Evolutionary conservation across 768 basidiomycete genomes (phyloP).

Genomic region (Suillus occidentalis): DNA sequence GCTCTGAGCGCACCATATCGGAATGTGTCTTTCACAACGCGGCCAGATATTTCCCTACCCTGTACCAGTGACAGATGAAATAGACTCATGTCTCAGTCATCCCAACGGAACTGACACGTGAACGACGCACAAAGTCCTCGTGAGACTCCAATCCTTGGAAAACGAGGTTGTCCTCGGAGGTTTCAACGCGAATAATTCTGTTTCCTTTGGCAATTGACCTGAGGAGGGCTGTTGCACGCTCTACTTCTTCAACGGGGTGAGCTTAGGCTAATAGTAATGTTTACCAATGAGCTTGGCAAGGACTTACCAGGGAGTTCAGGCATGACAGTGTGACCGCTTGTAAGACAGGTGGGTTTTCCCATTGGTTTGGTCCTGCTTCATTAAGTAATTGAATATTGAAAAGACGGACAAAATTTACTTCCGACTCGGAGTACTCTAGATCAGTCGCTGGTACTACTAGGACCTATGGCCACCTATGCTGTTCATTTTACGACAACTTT

Average conservation of each 20-base stretch:
- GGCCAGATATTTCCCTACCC: constrained; percentile 53
- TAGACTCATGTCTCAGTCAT: constrained; percentile 7
- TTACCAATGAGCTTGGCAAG: too few relatives aligned
- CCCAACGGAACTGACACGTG: background rate
- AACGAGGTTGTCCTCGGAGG: constrained; percentile 61
- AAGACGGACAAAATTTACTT: background rate
- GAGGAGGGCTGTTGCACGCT: constrained; percentile 61
- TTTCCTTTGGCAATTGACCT: constrained; percentile 52
- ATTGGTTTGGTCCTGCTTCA: background rate
- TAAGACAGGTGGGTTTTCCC: background rate
- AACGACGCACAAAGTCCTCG: constrained; percentile 57
- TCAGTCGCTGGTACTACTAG: background rate
- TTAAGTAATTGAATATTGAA: background rate
- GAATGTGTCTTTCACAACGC: constrained; percentile 45
- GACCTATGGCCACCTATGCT: background rate
- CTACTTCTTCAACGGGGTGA: constrained; percentile 52
- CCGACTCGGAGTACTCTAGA: background rate
- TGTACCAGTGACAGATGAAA: constrained; percentile 23
- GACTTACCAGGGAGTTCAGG: constrained; percentile 55
- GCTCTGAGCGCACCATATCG: constrained; percentile 48
- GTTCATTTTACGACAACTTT: background rate
- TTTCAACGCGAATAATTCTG: constrained; percentile 54
- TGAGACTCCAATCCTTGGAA: constrained; percentile 56
- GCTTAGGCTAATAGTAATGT: background rate
- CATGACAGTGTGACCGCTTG: constrained; percentile 31